These are phyloP conservation scores for Schizopora paradoxa DNA, from an alignment of 1,284 basidiomycete genomes.

Conservation along the genomic window DNA sequence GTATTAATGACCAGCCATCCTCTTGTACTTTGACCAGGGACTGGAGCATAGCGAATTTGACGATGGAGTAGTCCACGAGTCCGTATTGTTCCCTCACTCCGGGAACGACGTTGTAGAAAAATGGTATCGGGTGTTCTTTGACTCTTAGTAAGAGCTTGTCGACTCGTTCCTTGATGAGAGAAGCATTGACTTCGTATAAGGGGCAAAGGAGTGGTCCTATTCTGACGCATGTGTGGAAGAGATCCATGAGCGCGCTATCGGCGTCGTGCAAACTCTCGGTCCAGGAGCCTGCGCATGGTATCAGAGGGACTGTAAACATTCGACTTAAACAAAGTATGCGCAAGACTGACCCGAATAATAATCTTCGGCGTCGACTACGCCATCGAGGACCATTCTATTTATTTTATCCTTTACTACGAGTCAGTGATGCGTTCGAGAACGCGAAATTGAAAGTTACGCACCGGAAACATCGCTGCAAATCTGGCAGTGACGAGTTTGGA, in stretches of 20 bases:
- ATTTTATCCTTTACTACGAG: constrained; percentile 16
- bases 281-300: constrained; percentile 19
- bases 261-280: constrained; percentile 21
- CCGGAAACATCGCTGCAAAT: constrained; percentile 5
- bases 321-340: neutral
- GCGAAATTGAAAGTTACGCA: too few species aligned
- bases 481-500: neutral
- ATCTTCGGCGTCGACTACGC: constrained; percentile 15
- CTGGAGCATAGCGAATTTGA: neutral
- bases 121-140: neutral
- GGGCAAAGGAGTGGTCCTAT: constrained; percentile 19
- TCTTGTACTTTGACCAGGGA: constrained; percentile 1
- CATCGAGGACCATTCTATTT: constrained; percentile 19
- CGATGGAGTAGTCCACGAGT: neutral
- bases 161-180: constrained; percentile 17
- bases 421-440: too few species aligned
- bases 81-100: neutral
- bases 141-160: constrained; percentile 5
- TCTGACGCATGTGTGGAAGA: constrained; percentile 20
- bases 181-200: constrained; percentile 18
- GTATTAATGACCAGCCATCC: neutral
- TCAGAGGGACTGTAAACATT: neutral
- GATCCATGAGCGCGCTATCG: constrained; percentile 13
- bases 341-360: constrained; percentile 13
- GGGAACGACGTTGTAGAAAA: constrained; percentile 4